Evolutionary conservation across 2,329 filamentous ascomycete species (phyloP).

Genomic region (Xylariales sp.): DNA sequence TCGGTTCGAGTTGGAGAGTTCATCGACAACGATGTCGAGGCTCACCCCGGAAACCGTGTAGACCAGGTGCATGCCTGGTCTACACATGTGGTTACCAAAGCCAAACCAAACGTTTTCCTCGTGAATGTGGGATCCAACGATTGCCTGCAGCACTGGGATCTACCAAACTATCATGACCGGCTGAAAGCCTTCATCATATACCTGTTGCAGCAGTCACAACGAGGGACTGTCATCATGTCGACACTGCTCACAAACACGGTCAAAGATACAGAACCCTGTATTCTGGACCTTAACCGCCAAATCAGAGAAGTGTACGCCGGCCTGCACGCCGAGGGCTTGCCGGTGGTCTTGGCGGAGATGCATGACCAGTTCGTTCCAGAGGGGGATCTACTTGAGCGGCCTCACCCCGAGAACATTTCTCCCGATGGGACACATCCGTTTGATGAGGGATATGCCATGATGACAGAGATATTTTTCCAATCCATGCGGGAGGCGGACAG

Average conservation of each 20-base stretch:
- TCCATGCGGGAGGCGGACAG: constrained; percentile 15
- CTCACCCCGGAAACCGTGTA: constrained; percentile 18
- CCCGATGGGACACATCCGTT: constrained; percentile 20
- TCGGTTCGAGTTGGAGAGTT: constrained; percentile 20
- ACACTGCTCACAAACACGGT: constrained; percentile 20
- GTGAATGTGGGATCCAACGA: constrained; percentile 26
- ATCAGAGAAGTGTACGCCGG: constrained; percentile 12
- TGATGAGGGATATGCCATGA: constrained; percentile 17
- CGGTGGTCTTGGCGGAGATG: constrained; percentile 21
- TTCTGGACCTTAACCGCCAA: constrained; percentile 16
- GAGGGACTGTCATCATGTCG: constrained; percentile 18
- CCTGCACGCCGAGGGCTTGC: constrained; percentile 10
- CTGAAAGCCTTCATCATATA: constrained; percentile 17
- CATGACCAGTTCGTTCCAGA: constrained; percentile 14
- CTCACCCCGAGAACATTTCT: constrained; percentile 13
- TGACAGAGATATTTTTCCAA: constrained; percentile 17
- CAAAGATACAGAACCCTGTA: constrained; percentile 12
- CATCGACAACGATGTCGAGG: constrained; percentile 22
- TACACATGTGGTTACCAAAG: constrained; percentile 11
- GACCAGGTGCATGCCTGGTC: constrained; percentile 19
- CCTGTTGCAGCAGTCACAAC: constrained; percentile 15
- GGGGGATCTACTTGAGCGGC: constrained; percentile 10
- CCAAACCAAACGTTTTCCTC: constrained; percentile 20
- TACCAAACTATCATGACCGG: constrained; percentile 12
- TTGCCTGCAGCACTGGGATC: constrained; percentile 18